phyloP scores from a whole-genome alignment of 1,139 yeast genomes.

The Entelexis paramagnoliae region DNA sequence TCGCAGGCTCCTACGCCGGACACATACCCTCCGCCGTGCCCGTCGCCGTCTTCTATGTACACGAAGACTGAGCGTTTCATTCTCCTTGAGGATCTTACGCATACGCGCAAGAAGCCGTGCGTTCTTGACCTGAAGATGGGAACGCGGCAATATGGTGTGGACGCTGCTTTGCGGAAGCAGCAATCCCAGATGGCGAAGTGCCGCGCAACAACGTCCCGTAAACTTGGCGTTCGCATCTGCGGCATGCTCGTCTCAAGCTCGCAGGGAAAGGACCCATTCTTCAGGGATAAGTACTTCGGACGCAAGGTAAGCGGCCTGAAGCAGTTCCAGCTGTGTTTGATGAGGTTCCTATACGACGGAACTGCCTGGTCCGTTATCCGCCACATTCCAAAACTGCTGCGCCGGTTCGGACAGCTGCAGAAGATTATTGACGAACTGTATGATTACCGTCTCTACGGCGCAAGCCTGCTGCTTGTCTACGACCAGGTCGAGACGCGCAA shows the following conservation, averaged over 20 bases:
- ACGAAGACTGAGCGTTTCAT: constrained; percentile 65
- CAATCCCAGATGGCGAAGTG: constrained; percentile 77
- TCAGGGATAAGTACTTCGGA: constrained; percentile 87
- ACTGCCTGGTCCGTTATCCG: constrained; percentile 48
- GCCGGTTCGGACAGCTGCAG: constrained; percentile 50
- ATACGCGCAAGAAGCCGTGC: constrained; percentile 73
- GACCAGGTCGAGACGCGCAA: constrained; percentile 46
- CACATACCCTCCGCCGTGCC: too few relatives aligned
- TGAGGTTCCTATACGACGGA: constrained; percentile 77
- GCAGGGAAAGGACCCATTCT: constrained; percentile 41
- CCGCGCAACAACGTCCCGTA: constrained; percentile 63
- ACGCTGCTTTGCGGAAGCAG: constrained; percentile 64
- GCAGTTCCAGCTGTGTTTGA: constrained; percentile 63
- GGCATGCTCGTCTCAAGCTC: constrained; percentile 84
- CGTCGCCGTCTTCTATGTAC: constrained; percentile 9
- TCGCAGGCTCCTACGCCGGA: background rate
- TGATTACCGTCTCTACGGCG: constrained; percentile 89
- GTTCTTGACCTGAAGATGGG: constrained; percentile 97
- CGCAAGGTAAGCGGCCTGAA: constrained; percentile 62
- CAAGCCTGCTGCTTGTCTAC: constrained; percentile 77
- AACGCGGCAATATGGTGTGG: constrained; percentile 95
- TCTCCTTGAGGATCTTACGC: constrained; percentile 81
- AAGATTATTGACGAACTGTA: constrained; percentile 44
- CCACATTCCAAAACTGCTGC: constrained; percentile 58
- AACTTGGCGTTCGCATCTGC: constrained; percentile 84